phyloP scores from a whole-genome alignment of 2,329 filamentous ascomycete species.

The Basipetospora chlamydospora region DNA sequence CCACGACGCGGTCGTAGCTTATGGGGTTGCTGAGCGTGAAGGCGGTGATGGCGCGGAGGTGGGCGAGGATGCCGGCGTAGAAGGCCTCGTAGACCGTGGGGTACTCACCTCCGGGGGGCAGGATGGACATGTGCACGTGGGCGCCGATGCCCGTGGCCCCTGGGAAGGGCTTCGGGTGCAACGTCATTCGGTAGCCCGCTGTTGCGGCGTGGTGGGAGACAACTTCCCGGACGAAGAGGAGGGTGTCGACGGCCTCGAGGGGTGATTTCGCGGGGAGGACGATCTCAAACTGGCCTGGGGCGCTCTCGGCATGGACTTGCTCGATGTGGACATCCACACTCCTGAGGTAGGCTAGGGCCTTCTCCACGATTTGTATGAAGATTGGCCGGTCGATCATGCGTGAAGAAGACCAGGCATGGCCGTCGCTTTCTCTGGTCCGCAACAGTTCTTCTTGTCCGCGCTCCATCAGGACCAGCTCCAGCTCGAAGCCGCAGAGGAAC shows the following conservation, averaged over 20 bases:
- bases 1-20: constrained; percentile 54
- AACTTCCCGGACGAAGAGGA: constrained; percentile 57
- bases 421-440: constrained; percentile 24
- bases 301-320: constrained; percentile 61
- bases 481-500: constrained; percentile 64
- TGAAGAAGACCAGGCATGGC: constrained; percentile 58
- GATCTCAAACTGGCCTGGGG: constrained; percentile 65
- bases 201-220: constrained; percentile 49
- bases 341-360: constrained; percentile 47
- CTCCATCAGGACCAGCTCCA: constrained; percentile 61
- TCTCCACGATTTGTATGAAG: constrained; percentile 44
- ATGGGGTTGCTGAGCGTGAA: constrained; percentile 51
- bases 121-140: constrained; percentile 57
- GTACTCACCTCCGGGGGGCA: constrained; percentile 24
- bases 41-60: constrained; percentile 51
- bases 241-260: constrained; percentile 53
- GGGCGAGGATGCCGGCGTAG: constrained; percentile 55
- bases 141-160: constrained; percentile 46
- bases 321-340: constrained; percentile 51
- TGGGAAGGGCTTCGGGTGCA: constrained; percentile 57
- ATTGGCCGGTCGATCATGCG: constrained; percentile 45
- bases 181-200: constrained; percentile 50
- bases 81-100: constrained; percentile 44
- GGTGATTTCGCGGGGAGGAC: constrained; percentile 49
- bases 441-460: constrained; percentile 18